Evolutionary conservation across 768 basidiomycete species (phyloP).

Genomic region (Coprinellus micaceus): DNA sequence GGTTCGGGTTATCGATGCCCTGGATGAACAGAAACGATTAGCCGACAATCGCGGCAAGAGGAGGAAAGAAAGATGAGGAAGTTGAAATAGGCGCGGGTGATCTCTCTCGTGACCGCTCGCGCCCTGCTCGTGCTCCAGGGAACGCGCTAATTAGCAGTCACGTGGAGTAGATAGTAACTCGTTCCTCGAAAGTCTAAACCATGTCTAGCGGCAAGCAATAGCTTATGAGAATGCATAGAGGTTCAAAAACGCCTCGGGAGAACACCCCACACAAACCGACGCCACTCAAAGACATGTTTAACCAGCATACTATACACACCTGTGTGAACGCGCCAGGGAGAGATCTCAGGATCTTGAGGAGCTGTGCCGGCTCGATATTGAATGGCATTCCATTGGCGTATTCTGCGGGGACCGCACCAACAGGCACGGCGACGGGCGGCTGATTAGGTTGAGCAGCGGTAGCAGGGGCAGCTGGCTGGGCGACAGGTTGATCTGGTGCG

Average conservation of each 20-base stretch:
- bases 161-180: slow-evolving; percentile 24
- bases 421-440: slow-evolving; percentile 20
- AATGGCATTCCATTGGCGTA: slow-evolving; percentile 23
- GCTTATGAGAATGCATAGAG: too few relatives aligned
- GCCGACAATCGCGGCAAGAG: background rate
- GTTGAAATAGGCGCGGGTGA: background rate
- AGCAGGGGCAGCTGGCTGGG: slow-evolving; percentile 28
- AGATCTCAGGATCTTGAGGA: slow-evolving; percentile 56
- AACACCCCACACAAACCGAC: background rate
- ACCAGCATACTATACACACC: slow-evolving; percentile 34
- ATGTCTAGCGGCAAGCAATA: too few relatives aligned
- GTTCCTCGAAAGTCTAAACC: background rate
- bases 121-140: slow-evolving; percentile 25
- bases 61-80: slow-evolving; percentile 9
- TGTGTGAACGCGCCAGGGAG: slow-evolving; percentile 53
- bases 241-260: too few relatives aligned
- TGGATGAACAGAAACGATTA: slow-evolving; percentile 17
- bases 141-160: slow-evolving; percentile 29
- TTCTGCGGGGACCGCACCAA: slow-evolving; percentile 23
- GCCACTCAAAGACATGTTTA: slow-evolving; percentile 10
- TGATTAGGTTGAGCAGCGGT: slow-evolving; percentile 27
- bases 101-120: slow-evolving; percentile 15
- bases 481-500: slow-evolving; percentile 35
- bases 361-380: slow-evolving; percentile 51
- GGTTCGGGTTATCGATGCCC: slow-evolving; percentile 45